Evolutionary conservation across 2,329 filamentous ascomycete species (phyloP).

Genomic region (Apiospora rasikravindrae): DNA sequence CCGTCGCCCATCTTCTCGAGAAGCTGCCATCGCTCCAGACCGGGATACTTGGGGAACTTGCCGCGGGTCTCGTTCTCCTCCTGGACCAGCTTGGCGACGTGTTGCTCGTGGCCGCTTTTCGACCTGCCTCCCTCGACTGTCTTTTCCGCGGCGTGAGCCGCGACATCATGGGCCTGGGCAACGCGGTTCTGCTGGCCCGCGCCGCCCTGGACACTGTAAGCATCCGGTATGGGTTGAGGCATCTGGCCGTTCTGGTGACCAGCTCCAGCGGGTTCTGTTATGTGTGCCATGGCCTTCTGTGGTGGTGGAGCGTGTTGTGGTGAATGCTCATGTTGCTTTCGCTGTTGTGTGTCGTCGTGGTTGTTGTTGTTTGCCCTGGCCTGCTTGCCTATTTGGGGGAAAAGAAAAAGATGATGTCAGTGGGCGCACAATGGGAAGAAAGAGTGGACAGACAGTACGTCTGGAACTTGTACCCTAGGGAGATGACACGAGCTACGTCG

Average conservation of each 20-base stretch:
- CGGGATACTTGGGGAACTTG: slow-evolving; percentile 86
- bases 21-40: slow-evolving; percentile 83
- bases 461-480: slow-evolving; percentile 7
- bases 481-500: slow-evolving; percentile 17
- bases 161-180: slow-evolving; percentile 69
- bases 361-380: slow-evolving; percentile 70
- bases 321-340: slow-evolving; percentile 56
- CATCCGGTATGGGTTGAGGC: slow-evolving; percentile 50
- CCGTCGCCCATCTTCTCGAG: slow-evolving; percentile 98
- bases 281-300: slow-evolving; percentile 60
- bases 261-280: slow-evolving; percentile 48
- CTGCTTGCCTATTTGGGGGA: slow-evolving; percentile 72
- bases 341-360: slow-evolving; percentile 49
- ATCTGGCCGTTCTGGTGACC: slow-evolving; percentile 51
- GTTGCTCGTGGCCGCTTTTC: slow-evolving; percentile 63
- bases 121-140: slow-evolving; percentile 45
- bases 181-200: slow-evolving; percentile 67
- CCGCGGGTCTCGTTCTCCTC: slow-evolving; percentile 87
- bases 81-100: slow-evolving; percentile 84
- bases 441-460: slow-evolving; percentile 11
- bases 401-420: slow-evolving; percentile 39
- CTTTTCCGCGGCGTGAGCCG: slow-evolving; percentile 68
- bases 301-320: slow-evolving; percentile 49
- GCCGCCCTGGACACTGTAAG: slow-evolving; percentile 65
- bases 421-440: slow-evolving; percentile 26